Percentiles rank a stretch among this genome's conserved stretches.
Conservation (phyloP, 495 filamentous ascomycete genomes). For the Baudoinia panamericana region DNA sequence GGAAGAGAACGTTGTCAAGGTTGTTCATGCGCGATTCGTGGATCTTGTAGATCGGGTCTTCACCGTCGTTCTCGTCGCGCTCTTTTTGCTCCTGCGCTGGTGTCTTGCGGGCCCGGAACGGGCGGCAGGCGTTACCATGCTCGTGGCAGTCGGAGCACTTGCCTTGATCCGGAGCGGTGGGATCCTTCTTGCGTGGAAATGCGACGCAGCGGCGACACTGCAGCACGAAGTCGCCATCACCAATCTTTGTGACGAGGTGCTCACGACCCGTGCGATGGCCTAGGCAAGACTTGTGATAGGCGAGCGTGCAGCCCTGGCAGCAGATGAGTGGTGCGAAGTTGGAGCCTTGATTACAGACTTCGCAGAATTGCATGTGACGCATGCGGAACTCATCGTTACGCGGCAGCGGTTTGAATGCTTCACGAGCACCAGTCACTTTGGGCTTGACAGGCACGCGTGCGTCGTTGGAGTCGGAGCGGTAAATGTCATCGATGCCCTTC, state of each 20-base stretch:
- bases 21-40: slow-evolving; percentile 57
- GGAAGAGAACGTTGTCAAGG: slow-evolving; percentile 60
- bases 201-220: slow-evolving; percentile 83
- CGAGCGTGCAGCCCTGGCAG: slow-evolving; percentile 80
- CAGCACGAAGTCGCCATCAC: slow-evolving; percentile 61
- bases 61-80: slow-evolving; percentile 59
- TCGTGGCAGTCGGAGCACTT: slow-evolving; percentile 55
- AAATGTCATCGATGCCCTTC: slow-evolving; percentile 51
- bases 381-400: slow-evolving; percentile 47
- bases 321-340: slow-evolving; percentile 48
- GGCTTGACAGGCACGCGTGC: slow-evolving; percentile 26
- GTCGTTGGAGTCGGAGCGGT: slow-evolving; percentile 26
- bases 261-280: slow-evolving; percentile 59
- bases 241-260: slow-evolving; percentile 89
- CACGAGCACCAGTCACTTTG: slow-evolving; percentile 50
- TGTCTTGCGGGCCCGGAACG: slow-evolving; percentile 58
- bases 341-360: slow-evolving; percentile 50
- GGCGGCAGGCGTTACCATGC: slow-evolving; percentile 46
- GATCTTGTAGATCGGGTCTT: slow-evolving; percentile 59
- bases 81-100: slow-evolving; percentile 70
- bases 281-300: slow-evolving; percentile 73
- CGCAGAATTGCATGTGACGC: slow-evolving; percentile 57
- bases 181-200: slow-evolving; percentile 50
- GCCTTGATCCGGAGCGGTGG: slow-evolving; percentile 51
- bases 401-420: slow-evolving; percentile 48